phyloP scores from a whole-genome alignment of 1,139 yeast species.

The Spencermartinsiella ligniputridi region DNA sequence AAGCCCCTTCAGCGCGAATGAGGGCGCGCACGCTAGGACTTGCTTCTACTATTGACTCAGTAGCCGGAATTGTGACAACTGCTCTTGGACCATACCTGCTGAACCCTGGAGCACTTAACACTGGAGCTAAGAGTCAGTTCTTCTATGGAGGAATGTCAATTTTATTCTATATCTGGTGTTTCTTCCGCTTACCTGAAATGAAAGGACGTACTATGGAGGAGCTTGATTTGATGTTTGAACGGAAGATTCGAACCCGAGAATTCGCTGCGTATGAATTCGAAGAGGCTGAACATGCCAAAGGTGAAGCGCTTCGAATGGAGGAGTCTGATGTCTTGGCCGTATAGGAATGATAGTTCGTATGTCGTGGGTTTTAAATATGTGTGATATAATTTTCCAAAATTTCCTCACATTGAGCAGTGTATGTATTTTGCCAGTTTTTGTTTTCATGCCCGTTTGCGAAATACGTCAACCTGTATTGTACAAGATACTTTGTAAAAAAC shows the following conservation, averaged over 20 bases:
- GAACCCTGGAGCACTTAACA: conserved; percentile 12
- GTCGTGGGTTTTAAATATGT: too few species aligned
- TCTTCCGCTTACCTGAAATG: conserved; percentile 56
- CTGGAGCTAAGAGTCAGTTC: conserved; percentile 11
- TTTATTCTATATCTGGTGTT: conserved; percentile 35
- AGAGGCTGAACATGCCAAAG: too few species aligned
- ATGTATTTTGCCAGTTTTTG: too few species aligned
- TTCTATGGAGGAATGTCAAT: conserved; percentile 9
- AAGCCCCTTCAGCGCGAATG: conserved; percentile 46
- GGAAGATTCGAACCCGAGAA: conserved; percentile 23
- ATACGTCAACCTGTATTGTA: too few species aligned
- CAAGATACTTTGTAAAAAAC: too few species aligned
- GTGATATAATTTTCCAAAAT: too few species aligned
- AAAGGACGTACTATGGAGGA: conserved; percentile 55
- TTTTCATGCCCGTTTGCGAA: too few species aligned
- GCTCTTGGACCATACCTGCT: conserved; percentile 11
- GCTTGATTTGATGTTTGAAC: conserved; percentile 37
- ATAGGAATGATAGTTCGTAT: too few species aligned
- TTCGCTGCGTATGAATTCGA: too few species aligned
- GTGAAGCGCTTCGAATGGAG: too few species aligned
- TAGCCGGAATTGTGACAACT: conserved; percentile 1
- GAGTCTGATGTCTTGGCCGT: too few species aligned
- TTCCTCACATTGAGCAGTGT: too few species aligned
- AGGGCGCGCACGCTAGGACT: conserved; percentile 47
- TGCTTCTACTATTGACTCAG: conserved; percentile 42